Conservation (phyloP, 495 filamentous ascomycete species). For the Neurospora sp. region DNA sequence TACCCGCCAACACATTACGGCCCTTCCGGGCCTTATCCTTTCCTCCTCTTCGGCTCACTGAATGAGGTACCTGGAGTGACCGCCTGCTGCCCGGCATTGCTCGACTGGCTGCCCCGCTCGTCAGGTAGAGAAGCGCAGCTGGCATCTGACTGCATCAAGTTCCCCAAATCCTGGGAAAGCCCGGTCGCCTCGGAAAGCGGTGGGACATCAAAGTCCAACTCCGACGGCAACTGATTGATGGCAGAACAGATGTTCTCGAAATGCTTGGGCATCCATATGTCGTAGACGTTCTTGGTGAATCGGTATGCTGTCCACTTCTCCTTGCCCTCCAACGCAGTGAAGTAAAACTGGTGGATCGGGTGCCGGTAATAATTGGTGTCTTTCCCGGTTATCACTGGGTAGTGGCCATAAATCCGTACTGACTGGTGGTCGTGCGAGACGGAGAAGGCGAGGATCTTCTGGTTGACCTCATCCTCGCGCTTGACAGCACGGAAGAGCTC, state of each 20-base stretch:
- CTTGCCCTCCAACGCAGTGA: background rate
- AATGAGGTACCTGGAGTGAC: too few species aligned
- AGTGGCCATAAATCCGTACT: slow-evolving; percentile 8
- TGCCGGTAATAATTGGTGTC: slow-evolving; percentile 9
- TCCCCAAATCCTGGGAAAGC: background rate
- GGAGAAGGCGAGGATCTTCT: too few species aligned
- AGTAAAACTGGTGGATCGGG: background rate
- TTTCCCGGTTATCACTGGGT: slow-evolving; percentile 12
- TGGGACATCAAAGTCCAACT: slow-evolving; percentile 16
- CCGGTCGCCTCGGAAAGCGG: background rate
- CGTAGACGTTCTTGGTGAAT: slow-evolving; percentile 29
- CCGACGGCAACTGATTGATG: slow-evolving; percentile 26
- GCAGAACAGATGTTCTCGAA: slow-evolving; percentile 31
- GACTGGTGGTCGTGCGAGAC: too few species aligned
- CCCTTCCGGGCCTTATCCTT: too few species aligned
- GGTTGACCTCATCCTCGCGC: too few species aligned
- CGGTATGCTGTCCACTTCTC: slow-evolving; percentile 12
- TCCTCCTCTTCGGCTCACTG: too few species aligned
- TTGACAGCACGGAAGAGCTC: slow-evolving; percentile 22
- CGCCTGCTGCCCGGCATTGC: too few species aligned
- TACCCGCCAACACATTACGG: too few species aligned
- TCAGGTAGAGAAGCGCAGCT: too few species aligned
- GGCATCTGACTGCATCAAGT: background rate
- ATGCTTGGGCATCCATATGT: slow-evolving; percentile 30
- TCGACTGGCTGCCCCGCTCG: too few species aligned